Conservation (phyloP, 2,329 filamentous ascomycete genomes). For the Venturiaceae sp. region DNA sequence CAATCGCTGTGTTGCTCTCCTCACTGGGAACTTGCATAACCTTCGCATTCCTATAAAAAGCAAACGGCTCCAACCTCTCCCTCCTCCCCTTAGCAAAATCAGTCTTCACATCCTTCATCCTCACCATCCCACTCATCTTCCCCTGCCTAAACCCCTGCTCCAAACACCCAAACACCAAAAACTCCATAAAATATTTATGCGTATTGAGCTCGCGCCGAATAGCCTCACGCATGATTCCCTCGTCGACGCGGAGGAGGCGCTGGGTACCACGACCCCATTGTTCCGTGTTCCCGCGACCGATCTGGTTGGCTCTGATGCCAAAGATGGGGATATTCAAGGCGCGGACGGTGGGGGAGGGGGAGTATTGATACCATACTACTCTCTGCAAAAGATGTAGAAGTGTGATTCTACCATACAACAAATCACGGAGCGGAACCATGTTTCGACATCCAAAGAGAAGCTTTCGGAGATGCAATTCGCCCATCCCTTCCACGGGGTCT, state of each 20-base stretch:
- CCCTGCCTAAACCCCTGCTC: background rate
- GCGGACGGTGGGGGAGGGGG: background rate
- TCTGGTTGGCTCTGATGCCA: background rate
- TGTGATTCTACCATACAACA: constrained; percentile 49
- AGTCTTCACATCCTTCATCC: background rate
- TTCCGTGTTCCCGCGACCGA: constrained; percentile 4
- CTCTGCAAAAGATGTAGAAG: constrained; percentile 45
- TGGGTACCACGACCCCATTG: constrained; percentile 1
- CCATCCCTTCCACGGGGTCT: constrained; percentile 48
- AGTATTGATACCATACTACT: constrained; percentile 48
- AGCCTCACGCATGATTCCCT: constrained; percentile 9
- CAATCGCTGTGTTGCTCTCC: background rate
- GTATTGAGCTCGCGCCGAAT: constrained; percentile 4
- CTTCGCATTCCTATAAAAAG: too few relatives aligned
- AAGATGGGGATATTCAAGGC: background rate
- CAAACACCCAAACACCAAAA: background rate
- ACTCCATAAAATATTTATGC: background rate
- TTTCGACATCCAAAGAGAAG: constrained; percentile 44
- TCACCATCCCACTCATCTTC: background rate
- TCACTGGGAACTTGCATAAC: background rate
- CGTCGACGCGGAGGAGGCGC: constrained; percentile 10
- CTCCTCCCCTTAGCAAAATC: background rate
- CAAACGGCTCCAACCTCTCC: background rate
- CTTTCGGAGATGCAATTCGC: constrained; percentile 22
- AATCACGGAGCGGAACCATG: constrained; percentile 47